Conservation (phyloP, 2,329 filamentous ascomycete genomes). For the Grosmannia clavigera region DNA sequence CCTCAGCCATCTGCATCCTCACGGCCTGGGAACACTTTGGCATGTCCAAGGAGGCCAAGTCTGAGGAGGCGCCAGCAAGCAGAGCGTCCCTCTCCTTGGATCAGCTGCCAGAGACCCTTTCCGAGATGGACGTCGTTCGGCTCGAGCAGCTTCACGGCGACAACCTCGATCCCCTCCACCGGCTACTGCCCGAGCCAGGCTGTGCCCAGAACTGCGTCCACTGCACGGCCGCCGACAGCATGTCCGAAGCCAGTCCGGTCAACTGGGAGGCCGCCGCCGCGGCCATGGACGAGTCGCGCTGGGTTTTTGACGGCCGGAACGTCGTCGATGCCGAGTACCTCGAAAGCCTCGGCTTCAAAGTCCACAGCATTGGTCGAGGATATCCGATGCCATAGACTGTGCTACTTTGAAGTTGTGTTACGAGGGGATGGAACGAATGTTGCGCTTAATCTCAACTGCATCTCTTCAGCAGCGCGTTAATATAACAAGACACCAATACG, state of each 20-base stretch:
- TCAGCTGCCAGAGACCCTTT: background rate
- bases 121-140: background rate
- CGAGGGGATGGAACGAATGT: too few species aligned
- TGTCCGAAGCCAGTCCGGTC: background rate
- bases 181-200: background rate
- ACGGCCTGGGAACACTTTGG: background rate
- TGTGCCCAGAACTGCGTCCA: background rate
- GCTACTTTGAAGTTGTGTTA: too few species aligned
- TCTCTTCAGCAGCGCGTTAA: too few species aligned
- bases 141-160: background rate
- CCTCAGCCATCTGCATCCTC: too few species aligned
- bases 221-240: background rate
- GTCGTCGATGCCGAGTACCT: background rate
- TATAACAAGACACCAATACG: too few species aligned
- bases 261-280: background rate
- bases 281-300: background rate
- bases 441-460: too few species aligned
- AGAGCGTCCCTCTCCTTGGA: background rate
- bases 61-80: background rate
- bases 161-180: background rate
- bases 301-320: constrained; percentile 3
- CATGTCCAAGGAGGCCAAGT: background rate
- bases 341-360: background rate
- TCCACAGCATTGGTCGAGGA: constrained; percentile 9
- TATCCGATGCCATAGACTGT: too few species aligned